Conservation (phyloP, 768 basidiomycete genomes). For the Phanerodontia chrysosporium region DNA sequence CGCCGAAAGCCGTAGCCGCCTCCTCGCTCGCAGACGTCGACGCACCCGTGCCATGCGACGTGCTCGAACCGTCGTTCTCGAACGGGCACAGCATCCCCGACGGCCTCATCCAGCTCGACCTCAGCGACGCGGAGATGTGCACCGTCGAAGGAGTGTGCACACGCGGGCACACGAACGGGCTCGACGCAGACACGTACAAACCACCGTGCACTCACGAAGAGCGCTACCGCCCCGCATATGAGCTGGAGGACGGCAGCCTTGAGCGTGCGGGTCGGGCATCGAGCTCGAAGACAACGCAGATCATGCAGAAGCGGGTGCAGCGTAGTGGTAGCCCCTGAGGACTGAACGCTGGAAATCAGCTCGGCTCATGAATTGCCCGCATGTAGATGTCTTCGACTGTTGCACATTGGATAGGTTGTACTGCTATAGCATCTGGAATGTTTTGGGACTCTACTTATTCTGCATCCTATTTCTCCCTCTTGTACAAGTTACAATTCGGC, state of each 20-base stretch:
- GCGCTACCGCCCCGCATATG: conserved; percentile 75
- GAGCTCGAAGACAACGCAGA: not conserved
- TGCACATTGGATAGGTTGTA: not conserved
- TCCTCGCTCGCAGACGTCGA: not conserved
- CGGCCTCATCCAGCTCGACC: conserved; percentile 18
- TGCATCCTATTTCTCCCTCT: not conserved
- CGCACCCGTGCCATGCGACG: not conserved
- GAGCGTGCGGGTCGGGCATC: conserved; percentile 67
- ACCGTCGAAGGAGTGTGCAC: conserved; percentile 10
- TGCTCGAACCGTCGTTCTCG: not conserved
- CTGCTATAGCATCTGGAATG: not conserved
- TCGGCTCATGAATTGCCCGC: not conserved
- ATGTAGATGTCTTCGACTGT: not conserved
- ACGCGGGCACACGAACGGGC: not conserved
- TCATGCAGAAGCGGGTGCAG: not conserved
- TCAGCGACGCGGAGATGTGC: conserved; percentile 8
- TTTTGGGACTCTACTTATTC: not conserved
- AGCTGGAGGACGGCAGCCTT: conserved; percentile 66
- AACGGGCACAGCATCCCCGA: conserved; percentile 11
- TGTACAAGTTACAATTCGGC: not conserved
- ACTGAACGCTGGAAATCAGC: no score
- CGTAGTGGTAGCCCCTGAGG: not conserved
- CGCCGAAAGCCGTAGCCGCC: not conserved
- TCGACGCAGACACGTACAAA: not conserved
- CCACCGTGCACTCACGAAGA: conserved; percentile 15